Conservation (phyloP, 116 monocot genomes). For the Papilionanthe hybrid region DNA sequence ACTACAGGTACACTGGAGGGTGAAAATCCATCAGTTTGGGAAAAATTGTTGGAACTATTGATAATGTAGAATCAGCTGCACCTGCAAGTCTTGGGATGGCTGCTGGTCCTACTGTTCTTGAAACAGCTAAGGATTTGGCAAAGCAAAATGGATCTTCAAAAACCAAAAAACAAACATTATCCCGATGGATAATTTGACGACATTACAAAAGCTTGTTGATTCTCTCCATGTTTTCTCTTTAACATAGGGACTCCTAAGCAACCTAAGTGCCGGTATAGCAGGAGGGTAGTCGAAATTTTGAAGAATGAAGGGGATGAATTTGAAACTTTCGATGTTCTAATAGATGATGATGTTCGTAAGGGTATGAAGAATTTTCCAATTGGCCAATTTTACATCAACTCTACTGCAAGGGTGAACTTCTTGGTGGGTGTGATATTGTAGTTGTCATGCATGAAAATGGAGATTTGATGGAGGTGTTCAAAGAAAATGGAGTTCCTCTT, state of each 20-base stretch:
- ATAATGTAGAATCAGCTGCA: conserved; percentile 50
- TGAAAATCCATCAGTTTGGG: conserved; percentile 72
- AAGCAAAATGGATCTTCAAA: conserved; percentile 40
- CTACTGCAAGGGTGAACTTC: conserved; percentile 80
- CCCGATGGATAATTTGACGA: conserved; percentile 35
- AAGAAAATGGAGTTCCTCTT: conserved; percentile 37
- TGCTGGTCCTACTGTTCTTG: conserved; percentile 59
- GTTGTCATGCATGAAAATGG: conserved; percentile 86
- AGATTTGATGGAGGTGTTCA: conserved; percentile 68
- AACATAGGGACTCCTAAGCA: conserved; percentile 93
- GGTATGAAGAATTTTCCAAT: conserved; percentile 89
- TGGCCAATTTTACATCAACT: conserved; percentile 96
- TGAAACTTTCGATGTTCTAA: conserved; percentile 85
- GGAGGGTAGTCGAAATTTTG: conserved; percentile 75
- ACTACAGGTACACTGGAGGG: conserved; percentile 77
- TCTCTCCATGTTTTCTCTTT: conserved; percentile 71
- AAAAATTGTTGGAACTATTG: conserved; percentile 55
- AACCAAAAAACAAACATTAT: conserved; percentile 11
- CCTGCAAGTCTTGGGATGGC: conserved; percentile 83
- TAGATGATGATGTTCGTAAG: conserved; percentile 77
- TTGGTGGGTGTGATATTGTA: conserved; percentile 85
- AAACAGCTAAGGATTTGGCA: conserved; percentile 57
- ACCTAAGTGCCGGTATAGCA: conserved; percentile 79
- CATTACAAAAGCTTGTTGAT: conserved; percentile 64
- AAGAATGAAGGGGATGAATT: conserved; percentile 70